Conservation (phyloP, 78 protist genomes). For the Acrasis kona region DNA sequence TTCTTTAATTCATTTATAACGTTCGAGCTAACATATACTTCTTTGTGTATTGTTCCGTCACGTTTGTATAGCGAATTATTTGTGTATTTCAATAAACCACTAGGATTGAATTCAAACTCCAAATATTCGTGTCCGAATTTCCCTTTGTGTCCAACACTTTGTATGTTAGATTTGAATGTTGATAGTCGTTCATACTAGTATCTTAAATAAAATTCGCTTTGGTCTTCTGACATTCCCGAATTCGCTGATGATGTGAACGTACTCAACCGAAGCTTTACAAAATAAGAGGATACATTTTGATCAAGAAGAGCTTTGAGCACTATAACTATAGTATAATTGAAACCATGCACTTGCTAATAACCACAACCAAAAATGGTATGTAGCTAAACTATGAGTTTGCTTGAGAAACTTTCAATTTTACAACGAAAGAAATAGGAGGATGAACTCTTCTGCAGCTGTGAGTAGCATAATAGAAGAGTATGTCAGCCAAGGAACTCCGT, state of each 20-base stretch:
- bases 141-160: slow-evolving; percentile 95
- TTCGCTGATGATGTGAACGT: too few relatives aligned
- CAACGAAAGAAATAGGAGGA: too few relatives aligned
- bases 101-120: slow-evolving; percentile 84
- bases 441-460: too few relatives aligned
- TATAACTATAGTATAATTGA: neutral
- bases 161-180: too few relatives aligned
- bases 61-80: slow-evolving; percentile 90
- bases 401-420: neutral
- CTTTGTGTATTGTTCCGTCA: slow-evolving; percentile 83
- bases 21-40: slow-evolving; percentile 61
- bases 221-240: too few relatives aligned
- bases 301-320: too few relatives aligned
- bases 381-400: neutral
- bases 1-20: slow-evolving; percentile 72
- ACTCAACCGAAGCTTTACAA: too few relatives aligned
- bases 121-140: slow-evolving; percentile 97
- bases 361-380: neutral
- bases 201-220: slow-evolving; percentile 15
- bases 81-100: slow-evolving; percentile 84
- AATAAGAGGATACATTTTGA: too few relatives aligned
- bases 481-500: neutral
- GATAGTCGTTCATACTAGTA: too few relatives aligned
- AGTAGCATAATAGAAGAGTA: neutral
- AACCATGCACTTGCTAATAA: neutral